These are phyloP conservation scores for Boletus subcaerulescens DNA, from an alignment of 768 basidiomycete genomes.

Conservation along the genomic window DNA sequence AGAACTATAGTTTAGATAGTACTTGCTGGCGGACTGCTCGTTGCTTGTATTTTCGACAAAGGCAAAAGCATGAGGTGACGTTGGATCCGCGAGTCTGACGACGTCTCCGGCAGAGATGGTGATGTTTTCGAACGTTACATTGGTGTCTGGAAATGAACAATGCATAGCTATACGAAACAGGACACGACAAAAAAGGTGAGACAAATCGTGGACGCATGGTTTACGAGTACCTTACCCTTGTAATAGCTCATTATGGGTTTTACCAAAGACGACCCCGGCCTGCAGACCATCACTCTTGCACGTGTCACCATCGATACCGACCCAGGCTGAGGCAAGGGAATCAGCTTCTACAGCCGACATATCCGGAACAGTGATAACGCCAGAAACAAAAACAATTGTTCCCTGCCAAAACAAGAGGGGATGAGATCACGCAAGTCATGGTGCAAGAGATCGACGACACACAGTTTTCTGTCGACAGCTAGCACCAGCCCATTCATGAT, in stretches of 20 bases:
- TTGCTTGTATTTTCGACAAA: conserved; percentile 2
- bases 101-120: conserved; percentile 6
- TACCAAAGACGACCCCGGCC: neutral
- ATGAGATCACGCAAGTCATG: neutral
- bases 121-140: neutral
- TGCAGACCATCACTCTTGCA: neutral
- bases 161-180: conserved; percentile 1
- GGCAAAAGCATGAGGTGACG: too few species aligned
- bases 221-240: neutral
- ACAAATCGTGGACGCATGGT: neutral
- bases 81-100: neutral
- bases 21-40: too few species aligned
- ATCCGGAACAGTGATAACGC: neutral
- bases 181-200: neutral
- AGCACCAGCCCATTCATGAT: too few species aligned
- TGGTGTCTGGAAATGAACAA: too few species aligned
- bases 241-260: neutral
- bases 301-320: conserved; percentile 8
- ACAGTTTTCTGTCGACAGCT: neutral
- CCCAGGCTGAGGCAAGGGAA: neutral
- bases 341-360: neutral
- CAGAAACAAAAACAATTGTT: conserved; percentile 1
- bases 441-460: neutral
- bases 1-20: too few species aligned
- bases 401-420: neutral